Conservation (phyloP, 768 basidiomycete genomes). For the Lactarius sanguifluus region DNA sequence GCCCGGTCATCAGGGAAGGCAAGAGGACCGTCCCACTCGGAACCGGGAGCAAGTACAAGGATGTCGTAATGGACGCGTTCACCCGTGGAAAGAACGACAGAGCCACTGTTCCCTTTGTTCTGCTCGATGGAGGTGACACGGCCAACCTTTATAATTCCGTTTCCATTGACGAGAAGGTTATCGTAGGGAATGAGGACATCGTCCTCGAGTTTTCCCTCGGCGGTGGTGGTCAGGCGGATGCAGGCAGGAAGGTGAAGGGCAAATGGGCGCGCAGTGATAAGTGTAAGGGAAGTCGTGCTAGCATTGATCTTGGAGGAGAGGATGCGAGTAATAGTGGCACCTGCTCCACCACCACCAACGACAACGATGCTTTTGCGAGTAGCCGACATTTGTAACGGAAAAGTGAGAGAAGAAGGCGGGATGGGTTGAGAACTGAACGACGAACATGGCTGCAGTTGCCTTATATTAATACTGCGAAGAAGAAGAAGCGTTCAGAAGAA, state of each 20-base stretch:
- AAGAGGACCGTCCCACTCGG: constrained; percentile 31
- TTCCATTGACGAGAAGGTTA: constrained; percentile 20
- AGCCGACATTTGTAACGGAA: constrained; percentile 10
- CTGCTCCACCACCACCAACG: constrained; percentile 59
- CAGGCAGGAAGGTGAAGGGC: constrained; percentile 50
- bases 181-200: constrained; percentile 24
- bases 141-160: constrained; percentile 25
- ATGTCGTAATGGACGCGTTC: constrained; percentile 26
- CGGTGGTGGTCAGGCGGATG: constrained; percentile 54
- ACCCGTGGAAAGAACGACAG: constrained; percentile 14
- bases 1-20: constrained; percentile 42
- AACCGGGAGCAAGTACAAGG: constrained; percentile 28
- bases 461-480: neutral
- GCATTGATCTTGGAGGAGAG: constrained; percentile 54
- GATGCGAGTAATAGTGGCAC: constrained; percentile 44
- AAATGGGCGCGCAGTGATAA: constrained; percentile 55
- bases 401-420: neutral
- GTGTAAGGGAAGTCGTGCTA: constrained; percentile 48
- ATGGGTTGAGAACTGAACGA: neutral
- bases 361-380: constrained; percentile 43
- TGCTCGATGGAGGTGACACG: constrained; percentile 22
- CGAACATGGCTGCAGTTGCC: neutral
- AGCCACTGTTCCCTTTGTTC: constrained; percentile 17
- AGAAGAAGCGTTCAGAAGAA: too few species aligned
- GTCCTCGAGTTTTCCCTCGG: constrained; percentile 39